These are phyloP conservation scores for Termitomyces sp. DNA, from an alignment of 768 basidiomycete genomes.

Conservation along the genomic window DNA sequence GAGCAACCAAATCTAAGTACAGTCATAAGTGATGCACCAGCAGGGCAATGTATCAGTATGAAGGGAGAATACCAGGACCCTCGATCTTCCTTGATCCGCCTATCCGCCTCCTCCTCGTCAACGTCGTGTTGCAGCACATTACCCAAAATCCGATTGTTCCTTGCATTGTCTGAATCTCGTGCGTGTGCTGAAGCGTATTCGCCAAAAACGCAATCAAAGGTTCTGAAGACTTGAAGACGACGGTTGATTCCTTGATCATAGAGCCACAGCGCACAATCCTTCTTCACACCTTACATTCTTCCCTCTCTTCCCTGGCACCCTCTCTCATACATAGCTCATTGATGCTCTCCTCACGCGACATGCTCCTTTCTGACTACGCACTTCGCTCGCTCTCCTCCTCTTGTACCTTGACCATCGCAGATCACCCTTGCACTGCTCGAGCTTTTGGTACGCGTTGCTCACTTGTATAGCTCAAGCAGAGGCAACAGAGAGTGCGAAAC, in stretches of 20 bases:
- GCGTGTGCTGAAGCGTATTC: conserved; percentile 24
- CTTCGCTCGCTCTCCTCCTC: conserved; percentile 39
- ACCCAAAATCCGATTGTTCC: conserved; percentile 56
- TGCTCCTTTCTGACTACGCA: conserved; percentile 30
- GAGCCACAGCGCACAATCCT: conserved; percentile 41
- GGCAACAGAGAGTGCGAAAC: conserved; percentile 21
- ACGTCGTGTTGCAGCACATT: conserved; percentile 58
- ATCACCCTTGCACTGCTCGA: conserved; percentile 20
- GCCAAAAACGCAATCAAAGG: conserved; percentile 23
- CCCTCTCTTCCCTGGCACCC: neutral
- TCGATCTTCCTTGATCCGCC: too few relatives aligned
- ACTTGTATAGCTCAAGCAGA: neutral
- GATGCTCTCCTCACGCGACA: conserved; percentile 38
- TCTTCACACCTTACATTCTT: conserved; percentile 23
- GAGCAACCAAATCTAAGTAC: too few relatives aligned
- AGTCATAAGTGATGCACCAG: too few relatives aligned
- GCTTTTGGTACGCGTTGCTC: conserved; percentile 45
- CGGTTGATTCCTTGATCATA: conserved; percentile 15
- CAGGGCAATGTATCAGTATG: too few relatives aligned
- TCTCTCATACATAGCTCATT: conserved; percentile 30
- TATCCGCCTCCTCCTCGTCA: conserved; percentile 43
- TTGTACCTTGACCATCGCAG: conserved; percentile 46
- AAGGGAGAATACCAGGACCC: conserved; percentile 11
- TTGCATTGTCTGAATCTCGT: conserved; percentile 35
- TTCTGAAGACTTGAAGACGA: conserved; percentile 7